Evolutionary conservation across 176 grass and related monocot species (phyloP), one percentile per base, ranked within the genome.

Genomic region (Phoenix dactylifera): DNA sequence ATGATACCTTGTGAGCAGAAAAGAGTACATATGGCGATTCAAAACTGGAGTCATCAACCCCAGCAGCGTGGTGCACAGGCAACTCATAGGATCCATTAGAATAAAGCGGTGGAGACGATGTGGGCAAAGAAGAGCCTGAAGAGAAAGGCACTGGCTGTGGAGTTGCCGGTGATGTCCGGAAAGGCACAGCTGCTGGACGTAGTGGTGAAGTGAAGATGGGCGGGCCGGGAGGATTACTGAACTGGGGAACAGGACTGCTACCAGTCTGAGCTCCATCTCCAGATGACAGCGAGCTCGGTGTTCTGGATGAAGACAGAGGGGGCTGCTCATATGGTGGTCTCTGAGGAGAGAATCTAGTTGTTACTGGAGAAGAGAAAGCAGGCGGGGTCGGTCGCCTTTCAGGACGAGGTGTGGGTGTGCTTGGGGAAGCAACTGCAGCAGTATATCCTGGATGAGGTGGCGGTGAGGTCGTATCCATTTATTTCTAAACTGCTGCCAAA

Each of bases 221-320:
- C 29, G 93, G 93, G 7, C 84, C 87, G 0, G 87, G 93, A 50
- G 93, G 93, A 22, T 84, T 89, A 69, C 81, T 98, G 75, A 98
- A 90, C 10, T 89, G 93, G 51, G 70, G 48, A 44, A 55, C 28
- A 23, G 70, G 28, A 30, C 16, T 44, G 14, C 35, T 63, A 14
- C 59, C 59, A 17, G 26, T 48, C 35, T 63, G 51, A 61, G 23
- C 20, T 39, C 26, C 59, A 2, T 63, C 59, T 25, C 70, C 51
- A 2, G 70, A 52, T 20, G 68, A 71, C 18, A 48, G 48, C 9
- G 49, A 61, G n/a, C 69, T 52, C 4, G 69, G 58, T 24, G 69
- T 62, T 58, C 52, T 59, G 18, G 69, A 29, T 16, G 58, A 51
- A 53, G 69, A 26, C 4, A 29, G 4, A 24, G 59, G 59, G 6